Evolutionary conservation across 148 eudicot genomes (phyloP), one percentile per base, ranked within the genome.

Genomic region (Talinum fruticosum): DNA sequence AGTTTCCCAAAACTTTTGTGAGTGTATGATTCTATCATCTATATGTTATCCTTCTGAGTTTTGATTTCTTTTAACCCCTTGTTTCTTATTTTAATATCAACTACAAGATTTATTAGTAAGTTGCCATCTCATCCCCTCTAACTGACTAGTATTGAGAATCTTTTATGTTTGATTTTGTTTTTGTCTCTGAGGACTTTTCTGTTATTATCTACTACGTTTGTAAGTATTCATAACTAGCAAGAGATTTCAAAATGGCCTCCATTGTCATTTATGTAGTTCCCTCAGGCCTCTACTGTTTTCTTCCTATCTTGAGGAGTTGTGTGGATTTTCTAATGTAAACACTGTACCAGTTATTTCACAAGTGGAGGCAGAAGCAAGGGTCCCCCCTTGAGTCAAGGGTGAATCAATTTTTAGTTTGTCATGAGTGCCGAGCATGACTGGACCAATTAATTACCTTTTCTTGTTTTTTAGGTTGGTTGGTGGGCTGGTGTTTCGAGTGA

Each of bases 401-500:
- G 41, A 44, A 37, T 32, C 30, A 13, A 29, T 41, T 67, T 77
- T 13, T 32, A 26, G 47, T 68, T 16, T 18, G 23, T 32, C 18
- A 6, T 3, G 8, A 71, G 10, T 44, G 21, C 21, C 23, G 57
- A 71, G 34, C 74, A 71, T 41, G 34, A 71, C 1, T 8, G 35
- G 21, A 71, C 36, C 36, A 18, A 29, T 28, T 72, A 23, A 29
- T 12, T 65, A 61, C 23, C 4, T 62, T 68, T 8, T 79, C 32
- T 79, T 69, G 15, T 18, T 28, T 80, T 73, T 79, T 85, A 96
- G 99, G 90, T 96, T 71, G 99, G 99, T 83, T 96, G 99, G 99
- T 96, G 99, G 99, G 88, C 97, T 82, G 99, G 99, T 79, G 82
- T 89, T 81, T 88, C 98, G 73, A 89, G 89, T 78, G 91, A 90